Evolutionary conservation across 2,329 filamentous ascomycete genomes (phyloP), one percentile per base, ranked within the genome.

Genomic region (Blumeria hordei): DNA sequence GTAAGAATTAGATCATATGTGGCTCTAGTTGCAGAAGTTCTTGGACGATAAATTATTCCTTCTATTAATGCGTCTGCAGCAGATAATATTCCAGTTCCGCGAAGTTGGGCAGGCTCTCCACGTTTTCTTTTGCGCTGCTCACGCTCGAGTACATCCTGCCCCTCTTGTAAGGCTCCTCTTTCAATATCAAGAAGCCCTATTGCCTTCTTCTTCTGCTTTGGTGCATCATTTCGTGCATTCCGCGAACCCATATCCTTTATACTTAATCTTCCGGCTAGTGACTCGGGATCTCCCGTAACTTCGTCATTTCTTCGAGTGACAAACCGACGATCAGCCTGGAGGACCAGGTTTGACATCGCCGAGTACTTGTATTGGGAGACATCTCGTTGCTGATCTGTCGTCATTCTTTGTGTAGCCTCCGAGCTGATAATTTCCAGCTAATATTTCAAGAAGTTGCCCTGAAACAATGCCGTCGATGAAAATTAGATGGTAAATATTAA

Each of bases 311-410:
- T 81, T 68, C 92, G 81, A 60, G 87, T 87, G 64, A 94, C 83
- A 68, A 98, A 96, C 64, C 92, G 83, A 72, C 88, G 83, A 74
- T 98, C 92, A 73, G 88, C 88, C 85, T 98, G 92, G 79, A 98
- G 86, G 67, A 98, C 92, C 87, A 98, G 83, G 80, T 98, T 98
- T 73, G 92, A 98, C 92, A 98, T 96, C 69, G 86, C 88, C 80
- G 88, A 88, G 78, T 95, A 94, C 71, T 95, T 95, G 78, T 94
- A 95, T 71, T 94, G 88, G 70, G 87, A 88, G 65, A 94, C 85
- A 83, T 92, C 80, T 70, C 78, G 78, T 65, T 81, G 74, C 69
- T 78, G 74, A 68, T 81, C 84, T 69, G 83, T 76, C 85, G 90
- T 88, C 55, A 59, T 67, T 60, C 1, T 11, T 28, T n/a, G 18